Evolutionary conservation across 2,329 filamentous ascomycete genomes (phyloP), one percentile per base, ranked within the genome.

Genomic region (Gremmenia infestans): DNA sequence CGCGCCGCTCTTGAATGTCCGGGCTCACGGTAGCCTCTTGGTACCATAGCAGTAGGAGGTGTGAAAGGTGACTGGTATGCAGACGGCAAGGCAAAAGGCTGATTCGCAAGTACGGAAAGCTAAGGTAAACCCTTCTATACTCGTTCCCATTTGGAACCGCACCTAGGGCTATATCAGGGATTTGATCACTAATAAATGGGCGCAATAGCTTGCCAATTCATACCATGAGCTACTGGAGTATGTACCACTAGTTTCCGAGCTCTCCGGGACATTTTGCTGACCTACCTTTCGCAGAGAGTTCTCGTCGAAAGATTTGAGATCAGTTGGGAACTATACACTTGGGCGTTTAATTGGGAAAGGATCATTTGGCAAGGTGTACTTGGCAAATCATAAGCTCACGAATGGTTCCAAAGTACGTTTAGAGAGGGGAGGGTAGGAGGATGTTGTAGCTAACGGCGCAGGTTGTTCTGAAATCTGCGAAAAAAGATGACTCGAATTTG

Each of bases 381-480:
- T 99, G 57, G 94, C 93, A 56, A 85, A 87, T 47, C 94, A 99
- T 74, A 97, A 97, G 73, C 90, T 99, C 72, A 97, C 91, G 68
- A 97, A 97, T 85, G 93, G 92, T 68, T 96, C 92, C 70, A 97
- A 97, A 84, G 91, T 93, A 69, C 59, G 78, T 55, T 49, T 15
- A 40, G 17, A 53, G 40, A 32, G n/a, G 11, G 2, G n/a, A 19
- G n/a, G 11, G 32, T 17, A 36, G 25, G 37, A 47, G 22, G 23
- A 32, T 47, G 22, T 32, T 36, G 17, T 5, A 36, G 49, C 54
- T 65, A 36, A 63, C 52, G 22, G 39, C 40, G 50, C 71, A 96
- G 90, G 94, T 99, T 66, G 94, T 99, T 37, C 89, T 99, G 74
- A 99, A 99, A 75, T 97, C 92, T 59, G 94, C 94, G 60, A 93